Evolutionary conservation across 2,329 filamentous ascomycete species (phyloP), one percentile per base, ranked within the genome.

Genomic region (Xylariaceae sp.): DNA sequence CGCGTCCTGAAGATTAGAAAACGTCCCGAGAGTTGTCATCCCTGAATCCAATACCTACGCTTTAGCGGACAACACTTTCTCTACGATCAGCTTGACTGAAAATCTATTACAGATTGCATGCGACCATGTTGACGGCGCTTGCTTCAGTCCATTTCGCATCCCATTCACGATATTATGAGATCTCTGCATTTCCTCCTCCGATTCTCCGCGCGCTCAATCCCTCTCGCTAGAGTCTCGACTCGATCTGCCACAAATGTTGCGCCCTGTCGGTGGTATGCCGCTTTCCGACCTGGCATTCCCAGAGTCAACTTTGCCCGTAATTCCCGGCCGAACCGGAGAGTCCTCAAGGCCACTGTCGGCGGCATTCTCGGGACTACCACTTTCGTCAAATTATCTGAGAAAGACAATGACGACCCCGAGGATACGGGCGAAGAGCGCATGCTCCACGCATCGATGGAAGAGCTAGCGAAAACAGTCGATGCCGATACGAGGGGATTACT

Each of bases 361-460:
- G 72, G 67, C 3, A 69, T 71, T 0, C 68, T 85, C 7, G 81
- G 76, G 6, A 80, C 82, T 0, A 75, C 77, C 0, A 76, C 76
- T 1, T 86, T 86, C 66, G 73, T 85, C 43, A 73, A 79, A 62
- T 69, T 85, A 5, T 80, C 81, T 3, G 78, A 84, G 63, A 69
- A 77, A 57, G 77, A 83, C 42, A 78, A 81, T 59, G 70, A 62
- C 39, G 74, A 71, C 42, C 69, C 72, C 3, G 70, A 75, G 19
- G 69, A 87, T 66, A 96, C 91, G 2, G 82, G 83, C 30, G 91
- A 96, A 73, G 81, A 81, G 71, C 87, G 89, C 61, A 96, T 96
- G 92, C 80, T 96, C 11, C 83, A 91, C 68, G 83, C 80, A 2
- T 96, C 91, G 39, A 78, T 88, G 42, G 75, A 84, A 53, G 92